Base-by-base conservation (phyloP, 2,329 filamentous ascomycete genomes). In the Sporothrix mexicana region DNA sequence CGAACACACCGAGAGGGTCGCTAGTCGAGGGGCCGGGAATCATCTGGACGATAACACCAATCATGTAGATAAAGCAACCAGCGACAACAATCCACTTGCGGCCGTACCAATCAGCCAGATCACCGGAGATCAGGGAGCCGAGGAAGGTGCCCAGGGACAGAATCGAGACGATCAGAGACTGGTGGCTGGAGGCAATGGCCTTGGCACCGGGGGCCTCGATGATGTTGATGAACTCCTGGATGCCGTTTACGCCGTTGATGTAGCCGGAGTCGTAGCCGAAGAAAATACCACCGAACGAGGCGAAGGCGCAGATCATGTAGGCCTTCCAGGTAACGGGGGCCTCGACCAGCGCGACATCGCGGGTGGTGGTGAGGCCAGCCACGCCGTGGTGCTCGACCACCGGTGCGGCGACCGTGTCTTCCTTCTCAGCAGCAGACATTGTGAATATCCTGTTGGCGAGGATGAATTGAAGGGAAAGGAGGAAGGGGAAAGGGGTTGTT, bases 231-330 rank as follows among this genome's bases (percentile, higher is more conserved):
- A 91, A 90, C 80, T 82, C 81, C 13, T 79, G 55, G 76, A 85
- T 83, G 76, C 84, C 87, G 55, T 87, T 82, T 73, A 91, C 88
- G 79, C 89, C 89, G 80, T 89, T 90, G 84, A 93, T 92, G 83
- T 92, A 92, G 77, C 92, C 92, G 57, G 91, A 92, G 78, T 94
- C 92, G 82, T 92, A 94, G 68, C 92, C 92, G 82, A 93, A 92
- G 84, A 93, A 91, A 82, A 93, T 92, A 81, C 88, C 90, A 78
- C 90, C 90, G 74, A 92, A 91, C 47, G 90, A 89, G 74, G 90
- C 90, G 76, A 92, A 92, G 76, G 88, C 90, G 81, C 90, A 92
- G 79, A 92, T 87, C 69, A 91, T 74, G 80, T 92, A 92, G 72
- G 90, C 90, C 84, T 90, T 90, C 82, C 88, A 82, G 76, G 90